These are phyloP conservation scores for Lepidium sativum DNA, from an alignment of 345 rosid species.

Conservation along the genomic window DNA sequence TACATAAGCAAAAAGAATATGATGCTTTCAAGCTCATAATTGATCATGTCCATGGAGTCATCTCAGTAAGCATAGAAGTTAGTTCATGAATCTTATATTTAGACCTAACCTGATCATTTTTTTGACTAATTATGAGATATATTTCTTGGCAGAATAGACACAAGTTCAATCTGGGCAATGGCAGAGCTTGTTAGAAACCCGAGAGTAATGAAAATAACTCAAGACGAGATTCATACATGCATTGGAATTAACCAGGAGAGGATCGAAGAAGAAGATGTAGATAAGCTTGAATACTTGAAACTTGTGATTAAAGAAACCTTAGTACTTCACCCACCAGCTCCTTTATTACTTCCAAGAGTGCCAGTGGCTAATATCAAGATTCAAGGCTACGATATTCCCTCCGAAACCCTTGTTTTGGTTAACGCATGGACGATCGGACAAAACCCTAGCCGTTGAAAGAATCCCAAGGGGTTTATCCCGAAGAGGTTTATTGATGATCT, in stretches of 20 bases:
- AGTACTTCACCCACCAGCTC: constrained; percentile 36
- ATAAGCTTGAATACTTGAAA: constrained; percentile 33
- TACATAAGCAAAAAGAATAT: neutral
- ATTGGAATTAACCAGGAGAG: constrained; percentile 17
- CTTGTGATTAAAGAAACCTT: constrained; percentile 34
- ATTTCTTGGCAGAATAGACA: constrained; percentile 16
- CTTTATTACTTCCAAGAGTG: constrained; percentile 42
- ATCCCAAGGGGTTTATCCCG: constrained; percentile 4
- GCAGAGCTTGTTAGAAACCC: constrained; percentile 8
- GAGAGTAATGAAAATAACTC: constrained; percentile 2
- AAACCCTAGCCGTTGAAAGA: neutral
- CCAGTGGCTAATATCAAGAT: constrained; percentile 27
- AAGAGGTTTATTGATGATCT: constrained; percentile 2
- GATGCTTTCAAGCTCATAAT: constrained; percentile 1
- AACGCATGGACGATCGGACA: neutral
- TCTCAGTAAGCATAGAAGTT: neutral
- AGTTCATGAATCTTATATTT: neutral
- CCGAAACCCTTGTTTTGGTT: neutral
- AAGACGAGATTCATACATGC: neutral
- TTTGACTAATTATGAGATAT: neutral
- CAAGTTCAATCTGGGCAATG: constrained; percentile 13
- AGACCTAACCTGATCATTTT: neutral
- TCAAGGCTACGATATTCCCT: constrained; percentile 8
- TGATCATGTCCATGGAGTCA: constrained; percentile 16
- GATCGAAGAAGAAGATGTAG: constrained; percentile 31